Conservation (phyloP, 208 protist genomes). For the Tritrichomonas musculus region DNA sequence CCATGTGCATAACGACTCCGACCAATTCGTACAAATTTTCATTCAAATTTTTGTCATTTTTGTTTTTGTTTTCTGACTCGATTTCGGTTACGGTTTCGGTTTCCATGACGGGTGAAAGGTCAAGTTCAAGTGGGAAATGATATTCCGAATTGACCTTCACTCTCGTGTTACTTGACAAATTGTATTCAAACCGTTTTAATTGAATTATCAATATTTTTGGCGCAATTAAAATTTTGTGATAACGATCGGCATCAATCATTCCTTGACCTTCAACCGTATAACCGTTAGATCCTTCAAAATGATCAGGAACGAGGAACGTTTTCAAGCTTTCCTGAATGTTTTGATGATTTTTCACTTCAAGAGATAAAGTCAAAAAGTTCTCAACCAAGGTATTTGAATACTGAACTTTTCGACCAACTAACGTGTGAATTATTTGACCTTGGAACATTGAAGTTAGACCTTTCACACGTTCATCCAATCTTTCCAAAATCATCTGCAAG, state of each 20-base stretch:
- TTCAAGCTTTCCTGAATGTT: not conserved
- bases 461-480: not conserved
- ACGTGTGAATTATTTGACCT: not conserved
- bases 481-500: not conserved
- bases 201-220: not conserved
- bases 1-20: not conserved
- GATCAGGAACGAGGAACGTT: not conserved
- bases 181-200: slow-evolving; percentile 26
- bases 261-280: not conserved
- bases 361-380: not conserved
- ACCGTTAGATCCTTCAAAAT: not conserved
- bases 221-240: not conserved
- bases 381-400: not conserved
- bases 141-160: not conserved
- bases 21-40: too few relatives aligned
- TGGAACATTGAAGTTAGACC: not conserved
- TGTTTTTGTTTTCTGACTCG: too few relatives aligned
- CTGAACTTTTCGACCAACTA: not conserved
- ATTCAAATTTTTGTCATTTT: too few relatives aligned
- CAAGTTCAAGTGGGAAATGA: not conserved
- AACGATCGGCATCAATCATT: not conserved
- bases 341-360: not conserved
- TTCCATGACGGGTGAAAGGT: too few relatives aligned
- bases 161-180: not conserved
- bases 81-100: too few relatives aligned